Percentiles rank a stretch among this genome's conserved stretches.
Conservation (phyloP, 768 basidiomycete genomes). For the Suillus luteus region DNA sequence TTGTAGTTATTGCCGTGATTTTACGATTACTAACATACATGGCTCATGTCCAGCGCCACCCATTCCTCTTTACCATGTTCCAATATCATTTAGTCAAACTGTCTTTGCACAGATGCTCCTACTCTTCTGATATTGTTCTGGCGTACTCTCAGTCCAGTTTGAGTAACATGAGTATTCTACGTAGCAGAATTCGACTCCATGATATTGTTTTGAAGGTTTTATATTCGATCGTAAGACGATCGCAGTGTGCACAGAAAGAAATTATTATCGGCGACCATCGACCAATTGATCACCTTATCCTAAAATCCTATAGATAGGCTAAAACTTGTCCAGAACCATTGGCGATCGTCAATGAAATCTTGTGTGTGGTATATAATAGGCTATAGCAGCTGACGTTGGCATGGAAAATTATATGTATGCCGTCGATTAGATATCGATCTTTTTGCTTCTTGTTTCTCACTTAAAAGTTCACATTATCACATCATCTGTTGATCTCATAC, state of each 20-base stretch:
- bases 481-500: constrained; percentile 14
- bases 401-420: constrained; percentile 4
- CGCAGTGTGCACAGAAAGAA: not conserved
- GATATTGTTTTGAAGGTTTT: not conserved
- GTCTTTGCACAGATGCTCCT: not conserved
- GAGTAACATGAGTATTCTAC: not conserved
- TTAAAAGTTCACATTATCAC: not conserved
- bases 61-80: not conserved
- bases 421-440: not conserved
- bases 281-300: not conserved
- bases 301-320: not conserved
- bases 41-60: not conserved
- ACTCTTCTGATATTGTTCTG: not conserved
- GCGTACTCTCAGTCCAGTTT: not conserved
- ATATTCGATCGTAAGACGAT: not conserved
- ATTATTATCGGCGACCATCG: not conserved
- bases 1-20: not conserved
- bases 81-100: not conserved
- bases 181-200: not conserved
- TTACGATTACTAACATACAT: not conserved
- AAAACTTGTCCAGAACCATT: not conserved
- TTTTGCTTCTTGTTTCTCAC: constrained; percentile 12
- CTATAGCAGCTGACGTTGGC: constrained; percentile 5
- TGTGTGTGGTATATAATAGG: not conserved
- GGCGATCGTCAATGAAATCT: not conserved